Evolutionary conservation across 2,329 filamentous ascomycete genomes (phyloP).

Genomic region (Arthrinium puccinioides): DNA sequence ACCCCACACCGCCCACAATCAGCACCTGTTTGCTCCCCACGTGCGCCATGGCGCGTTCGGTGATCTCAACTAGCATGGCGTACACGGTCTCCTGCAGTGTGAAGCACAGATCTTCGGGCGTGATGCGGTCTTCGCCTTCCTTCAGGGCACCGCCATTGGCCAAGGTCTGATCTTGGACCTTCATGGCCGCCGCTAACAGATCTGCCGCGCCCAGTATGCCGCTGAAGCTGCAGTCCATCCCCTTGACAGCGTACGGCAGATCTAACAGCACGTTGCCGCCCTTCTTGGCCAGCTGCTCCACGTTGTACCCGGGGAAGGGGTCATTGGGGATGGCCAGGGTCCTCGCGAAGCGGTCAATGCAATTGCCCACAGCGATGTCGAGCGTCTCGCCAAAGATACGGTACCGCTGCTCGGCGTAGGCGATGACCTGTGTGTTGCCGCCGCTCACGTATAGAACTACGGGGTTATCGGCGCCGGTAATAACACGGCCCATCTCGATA

Average conservation of each 20-base stretch:
- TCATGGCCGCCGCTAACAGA: constrained; percentile 65
- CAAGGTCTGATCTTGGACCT: constrained; percentile 27
- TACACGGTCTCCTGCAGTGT: constrained; percentile 92
- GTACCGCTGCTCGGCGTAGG: constrained; percentile 89
- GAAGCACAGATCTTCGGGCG: constrained; percentile 83
- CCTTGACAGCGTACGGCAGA: constrained; percentile 92
- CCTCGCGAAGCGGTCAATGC: constrained; percentile 89
- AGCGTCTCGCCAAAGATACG: constrained; percentile 97
- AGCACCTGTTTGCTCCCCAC: constrained; percentile 86
- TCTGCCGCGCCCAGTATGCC: constrained; percentile 85
- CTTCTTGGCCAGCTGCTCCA: constrained; percentile 82
- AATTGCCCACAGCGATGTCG: constrained; percentile 96
- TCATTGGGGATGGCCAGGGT: constrained; percentile 91
- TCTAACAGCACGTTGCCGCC: constrained; percentile 66
- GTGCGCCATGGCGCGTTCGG: constrained; percentile 96
- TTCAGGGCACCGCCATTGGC: constrained; percentile 14
- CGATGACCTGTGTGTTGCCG: constrained; percentile 96
- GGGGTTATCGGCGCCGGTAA: constrained; percentile 84
- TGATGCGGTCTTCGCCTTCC: constrained; percentile 53
- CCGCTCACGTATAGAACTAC: constrained; percentile 94
- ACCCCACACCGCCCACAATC: constrained; percentile 92
- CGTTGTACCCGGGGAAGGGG: constrained; percentile 94
- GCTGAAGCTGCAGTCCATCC: constrained; percentile 96
- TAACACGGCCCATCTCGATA: constrained; percentile 95
- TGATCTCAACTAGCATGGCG: constrained; percentile 97